Percentiles rank a stretch among this genome's conserved stretches.
Conservation (phyloP, 2,329 filamentous ascomycete genomes). For the Sarocladium strictum region DNA sequence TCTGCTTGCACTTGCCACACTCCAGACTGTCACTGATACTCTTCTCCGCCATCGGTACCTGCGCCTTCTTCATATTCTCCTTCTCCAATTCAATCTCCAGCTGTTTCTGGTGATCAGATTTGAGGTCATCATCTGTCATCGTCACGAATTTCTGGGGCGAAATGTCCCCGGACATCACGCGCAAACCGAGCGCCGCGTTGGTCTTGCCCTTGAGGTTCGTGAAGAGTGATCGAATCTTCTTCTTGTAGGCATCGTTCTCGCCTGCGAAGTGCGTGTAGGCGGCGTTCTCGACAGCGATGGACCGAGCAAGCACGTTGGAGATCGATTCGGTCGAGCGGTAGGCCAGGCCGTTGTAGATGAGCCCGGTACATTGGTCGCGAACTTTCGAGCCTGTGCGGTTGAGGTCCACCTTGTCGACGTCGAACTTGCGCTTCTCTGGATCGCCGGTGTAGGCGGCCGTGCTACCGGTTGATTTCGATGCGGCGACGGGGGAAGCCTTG, state of each 20-base stretch:
- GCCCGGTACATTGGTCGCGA: slow-evolving; percentile 80
- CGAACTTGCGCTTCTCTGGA: slow-evolving; percentile 74
- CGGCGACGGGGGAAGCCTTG: slow-evolving; percentile 21
- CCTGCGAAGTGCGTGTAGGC: slow-evolving; percentile 65
- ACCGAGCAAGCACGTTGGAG: slow-evolving; percentile 64
- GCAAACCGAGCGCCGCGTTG: slow-evolving; percentile 69
- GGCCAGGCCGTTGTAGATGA: slow-evolving; percentile 87
- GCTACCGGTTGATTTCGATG: slow-evolving; percentile 10
- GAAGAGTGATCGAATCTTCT: slow-evolving; percentile 87
- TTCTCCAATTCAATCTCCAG: slow-evolving; percentile 71
- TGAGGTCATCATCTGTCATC: slow-evolving; percentile 88
- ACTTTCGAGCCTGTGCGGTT: slow-evolving; percentile 67
- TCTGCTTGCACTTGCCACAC: slow-evolving; percentile 88
- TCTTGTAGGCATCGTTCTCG: slow-evolving; percentile 70
- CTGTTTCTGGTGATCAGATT: slow-evolving; percentile 73
- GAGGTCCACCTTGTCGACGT: slow-evolving; percentile 72
- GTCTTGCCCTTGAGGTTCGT: slow-evolving; percentile 91
- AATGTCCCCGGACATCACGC: slow-evolving; percentile 72
- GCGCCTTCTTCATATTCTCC: slow-evolving; percentile 96
- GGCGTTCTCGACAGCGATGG: slow-evolving; percentile 78
- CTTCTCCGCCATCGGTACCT: slow-evolving; percentile 88
- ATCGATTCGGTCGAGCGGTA: slow-evolving; percentile 65
- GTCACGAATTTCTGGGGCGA: slow-evolving; percentile 66
- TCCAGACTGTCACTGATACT: slow-evolving; percentile 82
- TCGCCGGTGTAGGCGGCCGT: slow-evolving; percentile 43